Evolutionary conservation across 2,329 filamentous ascomycete genomes (phyloP), one percentile per base, ranked within the genome.

Genomic region (Neonectria sp.): DNA sequence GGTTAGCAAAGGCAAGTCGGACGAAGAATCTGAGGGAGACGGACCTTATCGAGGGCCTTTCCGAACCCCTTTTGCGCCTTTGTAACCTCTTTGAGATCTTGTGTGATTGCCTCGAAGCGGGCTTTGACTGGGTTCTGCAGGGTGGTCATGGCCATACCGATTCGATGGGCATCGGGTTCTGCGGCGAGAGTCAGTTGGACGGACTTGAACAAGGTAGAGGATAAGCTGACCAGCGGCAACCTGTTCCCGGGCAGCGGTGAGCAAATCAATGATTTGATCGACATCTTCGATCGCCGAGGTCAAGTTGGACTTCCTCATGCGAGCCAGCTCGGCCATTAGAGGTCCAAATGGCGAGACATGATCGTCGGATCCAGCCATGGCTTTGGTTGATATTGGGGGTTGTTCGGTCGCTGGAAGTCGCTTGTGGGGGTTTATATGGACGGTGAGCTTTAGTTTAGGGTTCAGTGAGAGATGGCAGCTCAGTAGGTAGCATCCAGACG

Each of bases 71-170:
- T 94, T 65, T 97, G 91, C 2, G 92, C 91, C 70, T 92, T 92
- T 74, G 97, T 92, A 3, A 96, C 91, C 62, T 94, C 93, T 79
- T 94, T 96, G 56, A 98, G 83, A 75, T 94, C 91, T 60, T 92
- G 90, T 72, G 92, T 95, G 45, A 97, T 90, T 40, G 89, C 87
- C 45, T 97, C 94, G 68, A 98, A 92, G 1, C 91, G 90, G 58
- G 91, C 86, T 77, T 95, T 96, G 63, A 97, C 86, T 0, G 95
- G 93, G 70, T 93, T 95, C 79, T 98, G 95, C 21, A 98, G 88
- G 78, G 92, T 95, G 33, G 93, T 92, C 74, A 98, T 88, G 29
- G 91, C 92, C 67, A 95, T 85, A 48, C 91, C 89, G 17, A 93
- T 91, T 45, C 89, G 89, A 70, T 91, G 89, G 11, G 78, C 73